A percentile compares a stretch with the other conserved stretches of the same genome.
phyloP scores from a whole-genome alignment of 441 rosid species.

The Isatis lusitanica region DNA sequence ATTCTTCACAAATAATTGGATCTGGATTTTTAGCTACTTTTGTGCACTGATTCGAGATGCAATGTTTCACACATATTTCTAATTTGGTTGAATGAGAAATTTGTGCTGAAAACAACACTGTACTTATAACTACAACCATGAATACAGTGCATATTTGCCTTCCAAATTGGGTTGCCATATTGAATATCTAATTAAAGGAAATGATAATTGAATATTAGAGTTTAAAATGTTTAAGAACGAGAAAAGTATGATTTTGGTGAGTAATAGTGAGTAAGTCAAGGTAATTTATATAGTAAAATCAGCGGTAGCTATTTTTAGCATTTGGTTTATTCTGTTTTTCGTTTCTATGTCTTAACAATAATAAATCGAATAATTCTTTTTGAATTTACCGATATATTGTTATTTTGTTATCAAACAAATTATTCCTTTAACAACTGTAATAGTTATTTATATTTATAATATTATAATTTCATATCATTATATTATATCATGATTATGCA shows the following conservation, averaged over 20 bases:
- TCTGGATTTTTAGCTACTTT: not conserved
- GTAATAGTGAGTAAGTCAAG: not conserved
- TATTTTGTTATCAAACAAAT: too few species aligned
- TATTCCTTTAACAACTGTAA: too few species aligned
- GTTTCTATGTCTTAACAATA: not conserved
- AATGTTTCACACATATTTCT: not conserved
- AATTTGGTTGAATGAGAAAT: not conserved
- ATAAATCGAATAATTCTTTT: too few species aligned
- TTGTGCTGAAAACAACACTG: not conserved
- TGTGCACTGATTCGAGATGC: not conserved
- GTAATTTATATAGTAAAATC: not conserved
- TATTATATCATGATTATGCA: too few species aligned
- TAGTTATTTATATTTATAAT: too few species aligned
- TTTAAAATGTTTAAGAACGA: not conserved
- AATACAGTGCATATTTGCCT: not conserved
- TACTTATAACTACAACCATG: not conserved
- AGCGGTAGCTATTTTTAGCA: not conserved
- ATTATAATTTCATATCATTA: too few species aligned
- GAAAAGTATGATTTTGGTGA: slow-evolving; percentile 2
- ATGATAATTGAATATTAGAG: not conserved
- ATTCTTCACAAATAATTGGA: not conserved
- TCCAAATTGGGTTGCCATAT: not conserved
- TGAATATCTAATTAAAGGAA: not conserved
- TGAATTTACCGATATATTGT: too few species aligned
- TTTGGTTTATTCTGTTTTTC: not conserved